Conservation (phyloP, 768 basidiomycete genomes). For the Kwoniella europaea region DNA sequence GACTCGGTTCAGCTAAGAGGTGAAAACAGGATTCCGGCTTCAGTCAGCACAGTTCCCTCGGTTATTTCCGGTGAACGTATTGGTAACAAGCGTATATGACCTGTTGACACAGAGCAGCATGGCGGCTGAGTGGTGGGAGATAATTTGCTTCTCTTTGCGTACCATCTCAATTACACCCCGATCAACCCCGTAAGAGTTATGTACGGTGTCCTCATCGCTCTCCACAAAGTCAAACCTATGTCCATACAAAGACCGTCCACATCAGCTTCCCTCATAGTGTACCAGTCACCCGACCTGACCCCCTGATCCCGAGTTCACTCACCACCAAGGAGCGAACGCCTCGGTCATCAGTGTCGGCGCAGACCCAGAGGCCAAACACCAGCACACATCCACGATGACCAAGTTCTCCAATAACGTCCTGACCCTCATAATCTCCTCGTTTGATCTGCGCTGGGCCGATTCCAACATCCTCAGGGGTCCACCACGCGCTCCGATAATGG, state of each 20-base stretch:
- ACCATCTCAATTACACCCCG: slow-evolving; percentile 27
- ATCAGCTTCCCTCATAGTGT: not conserved
- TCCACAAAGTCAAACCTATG: slow-evolving; percentile 23
- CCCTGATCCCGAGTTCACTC: no score
- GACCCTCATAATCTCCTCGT: not conserved
- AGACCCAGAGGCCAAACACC: not conserved
- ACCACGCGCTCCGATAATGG: slow-evolving; percentile 12
- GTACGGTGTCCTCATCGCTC: slow-evolving; percentile 16
- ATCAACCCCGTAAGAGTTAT: slow-evolving; percentile 20
- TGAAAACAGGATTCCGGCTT: no score
- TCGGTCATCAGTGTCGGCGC: no score
- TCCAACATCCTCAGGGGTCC: slow-evolving; percentile 23
- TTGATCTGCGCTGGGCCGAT: slow-evolving; percentile 1
- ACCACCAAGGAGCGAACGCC: no score
- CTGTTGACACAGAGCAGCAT: no score
- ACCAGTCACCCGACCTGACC: no score
- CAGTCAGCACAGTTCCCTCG: no score
- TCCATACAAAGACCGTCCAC: not conserved
- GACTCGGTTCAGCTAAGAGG: no score
- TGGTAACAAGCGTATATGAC: no score
- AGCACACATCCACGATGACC: slow-evolving; percentile 19
- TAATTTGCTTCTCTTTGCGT: slow-evolving; percentile 4
- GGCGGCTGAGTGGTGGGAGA: not conserved
- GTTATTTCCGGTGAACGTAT: no score
- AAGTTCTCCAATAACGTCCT: slow-evolving; percentile 24